Conservation (phyloP, 2,329 filamentous ascomycete genomes). For the Xylariales sp. region DNA sequence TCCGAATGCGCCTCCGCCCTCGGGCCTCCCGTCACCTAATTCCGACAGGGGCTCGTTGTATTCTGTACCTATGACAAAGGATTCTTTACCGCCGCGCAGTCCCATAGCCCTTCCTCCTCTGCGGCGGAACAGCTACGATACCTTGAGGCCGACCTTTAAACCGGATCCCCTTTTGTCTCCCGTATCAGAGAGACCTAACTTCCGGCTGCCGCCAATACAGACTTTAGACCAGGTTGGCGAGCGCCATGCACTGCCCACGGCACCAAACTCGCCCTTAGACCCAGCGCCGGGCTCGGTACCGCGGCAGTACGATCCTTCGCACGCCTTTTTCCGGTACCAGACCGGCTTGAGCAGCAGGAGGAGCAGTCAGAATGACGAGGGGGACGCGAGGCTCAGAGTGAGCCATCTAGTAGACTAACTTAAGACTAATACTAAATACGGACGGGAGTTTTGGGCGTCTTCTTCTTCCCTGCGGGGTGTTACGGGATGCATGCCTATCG, state of each 20-base stretch:
- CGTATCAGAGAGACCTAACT: constrained; percentile 10
- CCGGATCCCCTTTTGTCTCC: constrained; percentile 29
- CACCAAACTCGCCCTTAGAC: constrained; percentile 50
- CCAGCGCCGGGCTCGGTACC: constrained; percentile 15
- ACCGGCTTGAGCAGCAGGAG: not conserved
- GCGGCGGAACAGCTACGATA: constrained; percentile 37
- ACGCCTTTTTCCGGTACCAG: constrained; percentile 10
- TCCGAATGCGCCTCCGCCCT: constrained; percentile 32
- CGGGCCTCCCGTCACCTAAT: constrained; percentile 60
- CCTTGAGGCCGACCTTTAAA: constrained; percentile 24
- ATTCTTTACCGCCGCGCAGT: constrained; percentile 53
- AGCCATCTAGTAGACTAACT: constrained; percentile 33
- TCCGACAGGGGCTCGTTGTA: constrained; percentile 75
- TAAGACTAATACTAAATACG: constrained; percentile 7
- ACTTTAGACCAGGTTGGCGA: constrained; percentile 43
- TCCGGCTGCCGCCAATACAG: constrained; percentile 46
- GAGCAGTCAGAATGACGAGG: constrained; percentile 30
- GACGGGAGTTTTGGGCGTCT: constrained; percentile 21
- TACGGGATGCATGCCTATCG: not conserved
- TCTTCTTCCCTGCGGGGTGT: not conserved
- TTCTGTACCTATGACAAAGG: constrained; percentile 60
- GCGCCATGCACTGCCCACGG: constrained; percentile 48
- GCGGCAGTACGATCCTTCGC: constrained; percentile 8
- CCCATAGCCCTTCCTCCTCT: constrained; percentile 57
- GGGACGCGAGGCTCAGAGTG: constrained; percentile 33